These are phyloP conservation scores for Coemansia sp. DNA, from an alignment of 192 early-diverging fungal genomes.

Conservation along the genomic window DNA sequence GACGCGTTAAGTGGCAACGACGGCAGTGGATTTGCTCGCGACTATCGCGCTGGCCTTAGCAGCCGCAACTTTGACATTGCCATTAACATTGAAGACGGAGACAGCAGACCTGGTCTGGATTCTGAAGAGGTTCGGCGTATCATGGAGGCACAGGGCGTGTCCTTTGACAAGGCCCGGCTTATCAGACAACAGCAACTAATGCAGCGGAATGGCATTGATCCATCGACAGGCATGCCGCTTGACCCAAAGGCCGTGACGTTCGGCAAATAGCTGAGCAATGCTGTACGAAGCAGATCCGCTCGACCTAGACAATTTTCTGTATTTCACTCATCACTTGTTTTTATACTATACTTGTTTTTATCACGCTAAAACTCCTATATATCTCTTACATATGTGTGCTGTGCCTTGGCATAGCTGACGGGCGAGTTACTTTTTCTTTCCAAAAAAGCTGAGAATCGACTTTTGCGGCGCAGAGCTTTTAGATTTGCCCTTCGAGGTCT, in stretches of 20 bases:
- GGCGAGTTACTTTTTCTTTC: slow-evolving; percentile 22
- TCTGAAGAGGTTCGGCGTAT: slow-evolving; percentile 47
- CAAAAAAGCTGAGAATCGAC: slow-evolving; percentile 50
- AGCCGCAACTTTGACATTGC: slow-evolving; percentile 53
- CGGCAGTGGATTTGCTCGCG: slow-evolving; percentile 26
- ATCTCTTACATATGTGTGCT: too few relatives aligned
- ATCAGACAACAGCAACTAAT: slow-evolving; percentile 50
- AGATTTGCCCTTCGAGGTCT: slow-evolving; percentile 7
- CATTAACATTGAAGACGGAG: slow-evolving; percentile 43
- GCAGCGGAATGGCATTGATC: slow-evolving; percentile 46
- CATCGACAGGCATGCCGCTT: slow-evolving; percentile 44
- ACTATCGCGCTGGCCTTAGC: slow-evolving; percentile 44
- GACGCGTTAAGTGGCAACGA: neutral
- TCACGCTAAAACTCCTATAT: too few relatives aligned
- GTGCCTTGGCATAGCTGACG: too few relatives aligned
- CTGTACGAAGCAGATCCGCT: neutral
- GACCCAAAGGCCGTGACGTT: slow-evolving; percentile 55
- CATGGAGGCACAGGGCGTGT: slow-evolving; percentile 43
- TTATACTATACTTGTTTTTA: neutral
- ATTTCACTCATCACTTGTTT: too few relatives aligned
- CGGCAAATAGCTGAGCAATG: slow-evolving; percentile 4
- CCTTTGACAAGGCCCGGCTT: slow-evolving; percentile 54
- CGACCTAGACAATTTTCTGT: neutral
- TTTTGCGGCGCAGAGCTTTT: slow-evolving; percentile 35
- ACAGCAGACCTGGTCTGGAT: slow-evolving; percentile 46